These are phyloP conservation scores for Phtheirospermum japonicum DNA, from an alignment of 257 asterid genomes.

Conservation along the genomic window DNA sequence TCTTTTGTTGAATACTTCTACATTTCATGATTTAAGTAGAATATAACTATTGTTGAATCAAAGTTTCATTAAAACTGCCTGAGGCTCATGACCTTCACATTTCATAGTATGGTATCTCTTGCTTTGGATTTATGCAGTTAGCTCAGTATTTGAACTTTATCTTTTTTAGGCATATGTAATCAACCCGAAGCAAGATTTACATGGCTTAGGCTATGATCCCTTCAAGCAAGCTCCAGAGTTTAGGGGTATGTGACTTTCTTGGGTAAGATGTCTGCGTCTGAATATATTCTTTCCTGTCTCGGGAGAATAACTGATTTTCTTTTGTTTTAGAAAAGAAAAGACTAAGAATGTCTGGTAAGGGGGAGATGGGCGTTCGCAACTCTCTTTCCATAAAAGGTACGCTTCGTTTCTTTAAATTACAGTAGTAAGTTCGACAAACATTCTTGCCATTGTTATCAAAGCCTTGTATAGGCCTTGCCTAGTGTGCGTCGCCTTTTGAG, in stretches of 20 bases:
- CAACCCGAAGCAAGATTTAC: conserved; percentile 82
- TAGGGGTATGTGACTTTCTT: conserved; percentile 63
- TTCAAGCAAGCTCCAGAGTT: conserved; percentile 97
- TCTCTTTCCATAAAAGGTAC: conserved; percentile 59
- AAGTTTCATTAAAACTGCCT: no score
- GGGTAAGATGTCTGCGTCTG: conserved; percentile 19
- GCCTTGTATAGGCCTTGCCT: neutral
- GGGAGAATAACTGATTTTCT: conserved; percentile 19
- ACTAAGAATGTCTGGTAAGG: conserved; percentile 51
- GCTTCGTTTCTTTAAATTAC: conserved; percentile 20
- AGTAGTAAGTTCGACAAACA: neutral
- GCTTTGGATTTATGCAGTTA: conserved; percentile 18
- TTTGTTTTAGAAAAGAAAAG: conserved; percentile 69
- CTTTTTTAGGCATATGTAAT: conserved; percentile 61
- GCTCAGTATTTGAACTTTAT: conserved; percentile 9
- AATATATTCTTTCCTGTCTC: neutral
- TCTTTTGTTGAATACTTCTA: neutral
- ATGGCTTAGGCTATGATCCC: conserved; percentile 96
- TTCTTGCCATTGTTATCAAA: neutral
- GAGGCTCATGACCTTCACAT: neutral
- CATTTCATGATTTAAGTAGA: neutral
- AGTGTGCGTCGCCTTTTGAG: neutral
- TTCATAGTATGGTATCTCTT: conserved; percentile 7
- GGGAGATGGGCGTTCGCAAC: conserved; percentile 38
- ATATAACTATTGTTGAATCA: neutral